phyloP scores from a whole-genome alignment of 164 flowering plant genomes.

The Euptelea pleiosperma region DNA sequence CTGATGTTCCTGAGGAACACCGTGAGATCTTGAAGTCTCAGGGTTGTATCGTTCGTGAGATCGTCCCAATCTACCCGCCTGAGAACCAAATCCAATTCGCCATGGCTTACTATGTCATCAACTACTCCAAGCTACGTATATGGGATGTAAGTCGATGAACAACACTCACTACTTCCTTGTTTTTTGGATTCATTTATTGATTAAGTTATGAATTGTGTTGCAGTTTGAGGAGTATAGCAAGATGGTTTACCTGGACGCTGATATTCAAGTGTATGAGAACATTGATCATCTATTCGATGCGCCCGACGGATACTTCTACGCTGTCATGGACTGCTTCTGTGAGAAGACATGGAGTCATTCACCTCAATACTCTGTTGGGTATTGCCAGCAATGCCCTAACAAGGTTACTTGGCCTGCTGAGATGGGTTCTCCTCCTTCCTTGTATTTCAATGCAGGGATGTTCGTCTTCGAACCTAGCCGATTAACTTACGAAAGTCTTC shows the following conservation, averaged over 20 bases:
- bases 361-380: slow-evolving; percentile 42
- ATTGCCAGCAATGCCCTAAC: slow-evolving; percentile 63
- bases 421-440: slow-evolving; percentile 54
- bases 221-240: slow-evolving; percentile 61
- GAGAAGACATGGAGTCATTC: slow-evolving; percentile 62
- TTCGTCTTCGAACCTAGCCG: slow-evolving; percentile 60
- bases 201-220: slow-evolving; percentile 4
- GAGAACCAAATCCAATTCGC: slow-evolving; percentile 49
- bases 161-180: neutral
- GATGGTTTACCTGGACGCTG: slow-evolving; percentile 66
- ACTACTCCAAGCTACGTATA: slow-evolving; percentile 68
- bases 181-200: neutral
- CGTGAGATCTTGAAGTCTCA: slow-evolving; percentile 48
- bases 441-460: slow-evolving; percentile 68
- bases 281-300: slow-evolving; percentile 53
- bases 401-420: slow-evolving; percentile 50
- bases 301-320: slow-evolving; percentile 52
- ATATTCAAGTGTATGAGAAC: slow-evolving; percentile 62
- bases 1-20: slow-evolving; percentile 64
- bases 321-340: slow-evolving; percentile 61
- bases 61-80: slow-evolving; percentile 61
- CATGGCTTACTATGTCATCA: slow-evolving; percentile 61
- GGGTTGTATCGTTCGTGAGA: slow-evolving; percentile 61
- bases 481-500: slow-evolving; percentile 41
- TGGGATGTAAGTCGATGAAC: slow-evolving; percentile 49